Evolutionary conservation across 192 early-diverging fungal genomes (phyloP), one percentile per base, ranked within the genome.

Genomic region (Backusella tarrabulga): DNA sequence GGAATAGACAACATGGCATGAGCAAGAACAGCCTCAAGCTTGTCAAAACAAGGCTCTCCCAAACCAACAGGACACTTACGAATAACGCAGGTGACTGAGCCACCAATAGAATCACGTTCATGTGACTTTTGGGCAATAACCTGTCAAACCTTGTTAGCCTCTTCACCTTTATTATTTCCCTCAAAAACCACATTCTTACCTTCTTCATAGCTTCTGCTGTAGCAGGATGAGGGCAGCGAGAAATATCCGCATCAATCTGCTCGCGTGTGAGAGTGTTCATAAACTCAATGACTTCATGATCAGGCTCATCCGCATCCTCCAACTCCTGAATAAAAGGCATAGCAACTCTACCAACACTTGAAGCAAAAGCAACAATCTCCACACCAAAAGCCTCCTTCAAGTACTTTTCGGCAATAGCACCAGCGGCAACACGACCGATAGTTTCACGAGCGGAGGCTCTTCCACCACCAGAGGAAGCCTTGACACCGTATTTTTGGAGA

Each of bases 1-100:
- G 98, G 98, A 73, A 99, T 97, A 26, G 96, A 97, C 73, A 99
- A 84, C 98, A 99, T 99, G 8, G 97, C 98, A 79, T 99, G 97
- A 7, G 98, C 98, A 69, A 99, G 85, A 75, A 91, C 84, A 15
- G 98, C 97, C 85, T 99, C 97, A 35, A 98, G 86, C 82, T 99
- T 99, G 82, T 99, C 98, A 78, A 99, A 99, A 84, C 95, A 95
- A 17, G 98, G 98, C 83, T 99, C 98, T 69, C 98, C 98, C 42
- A 99, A 87, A 3, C 98, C 98, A 21, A 86, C 81, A 5, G 98
- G 98, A 32, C 91, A 88, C 72, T 97, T 95, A 67, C 98, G 90
- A 83, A 99, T 96, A 41, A 99, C 96, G 81, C 98, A 99, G 19
- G 95, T 95, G 29, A 99, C 93, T 5, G 91, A 92, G 11, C 98